Percentiles rank a stretch among this genome's conserved stretches.
Conservation (phyloP, 1,284 basidiomycete genomes). For the Phenoliferia sp. region DNA sequence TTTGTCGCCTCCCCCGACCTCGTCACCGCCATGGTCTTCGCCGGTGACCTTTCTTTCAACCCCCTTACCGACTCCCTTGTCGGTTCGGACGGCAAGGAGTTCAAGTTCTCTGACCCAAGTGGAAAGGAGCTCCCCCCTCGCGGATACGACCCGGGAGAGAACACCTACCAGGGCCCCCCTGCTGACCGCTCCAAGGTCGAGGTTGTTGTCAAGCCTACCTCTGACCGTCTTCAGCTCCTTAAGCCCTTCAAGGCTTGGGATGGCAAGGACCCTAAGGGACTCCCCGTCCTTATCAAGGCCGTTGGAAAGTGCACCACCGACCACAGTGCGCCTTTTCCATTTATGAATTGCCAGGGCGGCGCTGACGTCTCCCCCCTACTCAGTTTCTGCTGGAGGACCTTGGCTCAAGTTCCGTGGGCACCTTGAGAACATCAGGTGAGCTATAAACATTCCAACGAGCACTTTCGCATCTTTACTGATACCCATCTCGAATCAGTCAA, state of each 20-base stretch:
- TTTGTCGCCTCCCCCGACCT: slow-evolving; percentile 98
- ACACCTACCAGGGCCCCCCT: slow-evolving; percentile 96
- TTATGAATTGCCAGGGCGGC: slow-evolving; percentile 47
- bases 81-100: slow-evolving; percentile 89
- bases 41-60: slow-evolving; percentile 93
- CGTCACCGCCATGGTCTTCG: slow-evolving; percentile 95
- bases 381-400: slow-evolving; percentile 85
- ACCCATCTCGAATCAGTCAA: slow-evolving; percentile 46
- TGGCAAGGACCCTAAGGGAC: slow-evolving; percentile 81
- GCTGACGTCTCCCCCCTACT: slow-evolving; percentile 1
- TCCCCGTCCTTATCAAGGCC: slow-evolving; percentile 96
- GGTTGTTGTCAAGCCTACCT: slow-evolving; percentile 82
- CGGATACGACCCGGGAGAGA: slow-evolving; percentile 93
- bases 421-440: slow-evolving; percentile 75
- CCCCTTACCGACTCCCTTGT: slow-evolving; percentile 85
- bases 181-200: slow-evolving; percentile 70
- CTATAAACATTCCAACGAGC: not conserved
- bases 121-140: slow-evolving; percentile 89
- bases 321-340: slow-evolving; percentile 39
- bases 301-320: slow-evolving; percentile 92
- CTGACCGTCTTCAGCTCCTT: slow-evolving; percentile 91
- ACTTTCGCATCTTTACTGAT: not conserved
- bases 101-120: slow-evolving; percentile 88
- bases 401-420: slow-evolving; percentile 99
- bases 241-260: slow-evolving; percentile 89